A percentile compares a stretch with the other conserved stretches of the same genome.
Conservation (phyloP, 1,139 yeast species). For the Magnusiomyces fungicola region DNA sequence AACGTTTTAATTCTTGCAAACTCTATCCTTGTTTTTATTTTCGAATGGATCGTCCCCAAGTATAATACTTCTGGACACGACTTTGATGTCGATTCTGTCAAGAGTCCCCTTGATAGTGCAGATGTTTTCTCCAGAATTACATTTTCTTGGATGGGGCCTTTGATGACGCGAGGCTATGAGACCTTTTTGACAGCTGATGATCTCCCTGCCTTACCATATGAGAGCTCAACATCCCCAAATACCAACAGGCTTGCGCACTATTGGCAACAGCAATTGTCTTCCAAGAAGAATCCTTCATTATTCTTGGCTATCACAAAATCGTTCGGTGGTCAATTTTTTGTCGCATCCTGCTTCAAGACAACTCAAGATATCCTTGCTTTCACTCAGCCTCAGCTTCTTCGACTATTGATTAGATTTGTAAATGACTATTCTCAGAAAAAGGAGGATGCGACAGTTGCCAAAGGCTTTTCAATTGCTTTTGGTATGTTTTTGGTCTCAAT, state of each 20-base stretch:
- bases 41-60: constrained; percentile 50
- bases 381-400: constrained; percentile 80
- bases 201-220: constrained; percentile 70
- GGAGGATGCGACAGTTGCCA: constrained; percentile 43
- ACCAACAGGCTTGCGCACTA: constrained; percentile 42
- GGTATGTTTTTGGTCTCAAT: constrained; percentile 81
- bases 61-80: constrained; percentile 38
- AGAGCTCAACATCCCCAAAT: constrained; percentile 44
- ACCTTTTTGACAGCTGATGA: constrained; percentile 69
- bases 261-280: constrained; percentile 49
- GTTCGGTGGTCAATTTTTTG: constrained; percentile 60
- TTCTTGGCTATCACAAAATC: constrained; percentile 53
- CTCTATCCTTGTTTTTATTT: constrained; percentile 43
- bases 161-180: constrained; percentile 78
- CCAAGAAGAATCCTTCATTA: constrained; percentile 53
- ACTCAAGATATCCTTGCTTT: constrained; percentile 77
- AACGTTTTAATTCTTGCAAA: constrained; percentile 35
- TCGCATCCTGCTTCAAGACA: constrained; percentile 74
- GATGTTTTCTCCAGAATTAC: constrained; percentile 73
- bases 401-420: constrained; percentile 71
- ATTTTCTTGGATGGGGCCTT: constrained; percentile 86
- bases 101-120: constrained; percentile 71
- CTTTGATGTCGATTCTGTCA: constrained; percentile 34
- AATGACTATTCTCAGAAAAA: constrained; percentile 50
- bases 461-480: constrained; percentile 75